Conservation (phyloP, 345 rosid genomes). For the Lenwebbia sp. region DNA sequence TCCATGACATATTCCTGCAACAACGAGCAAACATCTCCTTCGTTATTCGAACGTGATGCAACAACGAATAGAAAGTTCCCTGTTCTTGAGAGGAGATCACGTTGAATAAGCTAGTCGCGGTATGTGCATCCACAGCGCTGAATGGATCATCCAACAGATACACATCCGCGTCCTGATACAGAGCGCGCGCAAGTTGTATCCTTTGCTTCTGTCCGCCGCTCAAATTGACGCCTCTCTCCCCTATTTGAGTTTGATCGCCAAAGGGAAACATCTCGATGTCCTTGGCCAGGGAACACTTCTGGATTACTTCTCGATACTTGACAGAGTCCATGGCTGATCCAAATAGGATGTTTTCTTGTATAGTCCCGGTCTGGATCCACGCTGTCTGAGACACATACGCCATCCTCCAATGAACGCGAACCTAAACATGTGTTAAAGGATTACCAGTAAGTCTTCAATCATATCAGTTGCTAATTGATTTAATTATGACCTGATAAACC, state of each 20-base stretch:
- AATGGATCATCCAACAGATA: slow-evolving; percentile 56
- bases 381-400: slow-evolving; percentile 52
- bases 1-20: slow-evolving; percentile 36
- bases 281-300: slow-evolving; percentile 27
- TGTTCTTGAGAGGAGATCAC: slow-evolving; percentile 3
- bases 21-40: neutral
- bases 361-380: slow-evolving; percentile 38
- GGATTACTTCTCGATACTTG: slow-evolving; percentile 24
- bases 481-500: neutral
- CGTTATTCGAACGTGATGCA: neutral
- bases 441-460: neutral
- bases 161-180: slow-evolving; percentile 41
- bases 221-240: slow-evolving; percentile 48
- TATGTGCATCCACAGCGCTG: slow-evolving; percentile 52
- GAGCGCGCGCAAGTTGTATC: slow-evolving; percentile 41
- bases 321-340: slow-evolving; percentile 26
- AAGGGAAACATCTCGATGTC: slow-evolving; percentile 37
- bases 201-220: slow-evolving; percentile 54
- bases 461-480: neutral
- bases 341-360: slow-evolving; percentile 39
- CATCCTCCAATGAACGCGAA: slow-evolving; percentile 21
- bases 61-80: neutral
- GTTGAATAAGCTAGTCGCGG: slow-evolving; percentile 29
- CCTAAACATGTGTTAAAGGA: slow-evolving; percentile 4
- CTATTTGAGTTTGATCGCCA: slow-evolving; percentile 41